Base-by-base conservation (phyloP, 257 asterid genomes). In the Nicotiana tabacum region DNA sequence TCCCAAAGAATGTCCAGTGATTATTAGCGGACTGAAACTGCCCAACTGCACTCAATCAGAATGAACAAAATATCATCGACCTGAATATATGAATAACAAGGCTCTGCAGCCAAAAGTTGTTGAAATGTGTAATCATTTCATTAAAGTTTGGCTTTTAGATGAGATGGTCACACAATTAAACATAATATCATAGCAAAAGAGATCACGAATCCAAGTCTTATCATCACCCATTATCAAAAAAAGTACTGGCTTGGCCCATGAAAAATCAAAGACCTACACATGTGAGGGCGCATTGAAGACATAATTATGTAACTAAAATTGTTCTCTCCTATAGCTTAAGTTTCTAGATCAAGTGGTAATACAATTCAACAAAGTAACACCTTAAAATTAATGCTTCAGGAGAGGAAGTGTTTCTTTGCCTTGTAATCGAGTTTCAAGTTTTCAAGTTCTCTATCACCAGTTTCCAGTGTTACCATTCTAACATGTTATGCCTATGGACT, bases 1-100 rank as follows among this genome's bases (percentile, higher is more conserved):
- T 60, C 87, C 89, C n/a, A 86, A 76, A 12, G 80, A 67, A 56
- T 77, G 82, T 53, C 89, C 89, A 8, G 89, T 86, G 57, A 86
- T 67, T 12, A 86, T 84, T 55, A 86, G 83, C 2, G 83, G 82
- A 76, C 70, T 83, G 74, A 37, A 13, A 29, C 9, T 61, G 67
- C 46, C 74, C 58, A 66, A 62, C 89, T 86, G 85, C 85, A 81
- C 12, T 78, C 17, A 58, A 82, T 61, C 79, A 53, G 66, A 33
- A 70, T 4, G 39, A 85, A 70, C 65, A 78, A 56, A 81, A 55
- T 8, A 53, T 30, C 12, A 32, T 27, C 15, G 43, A 48, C 39
- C 37, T 10, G 66, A 48, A 17, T 29, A 84, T 48, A 56, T 78
- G 61, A 48, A 76, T 17, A 67, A 9, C 29, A 83, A 77, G 46